These are phyloP conservation scores for barley (Hordeum vulgare) DNA, from an alignment of 176 grass and related monocot genomes.

Conservation along the genomic window MorexV3_pseudomolecules_assembly NC_058523.1:507941907-507942406, in stretches of 20 bases:
- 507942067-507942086: conserved; percentile 6
- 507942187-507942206: background rate
- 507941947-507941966: background rate
- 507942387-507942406: background rate
- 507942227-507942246: conserved; percentile 1
- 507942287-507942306: conserved; percentile 38
- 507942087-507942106: conserved; percentile 32
- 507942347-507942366: background rate
- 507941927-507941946: background rate
- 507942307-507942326: conserved; percentile 30
- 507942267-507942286: conserved; percentile 12
- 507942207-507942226: background rate
- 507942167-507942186: background rate
- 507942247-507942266: background rate
- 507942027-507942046: background rate
- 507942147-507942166: background rate
- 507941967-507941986: background rate
- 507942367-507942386: conserved; percentile 1
- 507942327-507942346: background rate
- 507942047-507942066: background rate
- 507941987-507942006: background rate
- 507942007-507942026: background rate
- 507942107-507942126: background rate
- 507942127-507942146: background rate
- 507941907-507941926: background rate